Evolutionary conservation across 1,284 basidiomycete genomes (phyloP).

Genomic region (Marasmius sp.): DNA sequence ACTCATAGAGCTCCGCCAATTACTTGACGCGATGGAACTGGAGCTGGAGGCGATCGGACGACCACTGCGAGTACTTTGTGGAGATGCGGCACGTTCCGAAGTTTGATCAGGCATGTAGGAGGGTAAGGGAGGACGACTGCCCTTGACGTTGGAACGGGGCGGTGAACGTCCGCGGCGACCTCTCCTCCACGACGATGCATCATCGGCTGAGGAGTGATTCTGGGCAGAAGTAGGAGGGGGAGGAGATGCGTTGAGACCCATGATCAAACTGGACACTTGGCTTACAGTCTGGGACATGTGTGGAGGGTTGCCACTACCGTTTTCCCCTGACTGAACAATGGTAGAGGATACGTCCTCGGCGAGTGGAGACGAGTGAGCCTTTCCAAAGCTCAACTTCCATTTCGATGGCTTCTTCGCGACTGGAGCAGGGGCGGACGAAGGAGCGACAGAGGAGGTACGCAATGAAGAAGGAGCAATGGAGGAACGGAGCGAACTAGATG

Average conservation of each 20-base stretch:
- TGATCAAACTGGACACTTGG: conserved; percentile 70
- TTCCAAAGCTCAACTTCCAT: conserved; percentile 78
- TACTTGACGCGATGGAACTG: conserved; percentile 59
- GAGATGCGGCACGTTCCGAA: conserved; percentile 48
- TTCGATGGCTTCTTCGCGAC: conserved; percentile 72
- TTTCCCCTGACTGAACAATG: conserved; percentile 21
- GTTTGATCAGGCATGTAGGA: conserved; percentile 22
- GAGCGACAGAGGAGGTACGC: conserved; percentile 16
- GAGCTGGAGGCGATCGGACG: conserved; percentile 54
- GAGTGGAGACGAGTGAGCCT: conserved; percentile 36
- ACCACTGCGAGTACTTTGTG: conserved; percentile 53
- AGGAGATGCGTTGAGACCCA: conserved; percentile 56
- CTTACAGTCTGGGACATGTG: conserved; percentile 59
- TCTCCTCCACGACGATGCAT: conserved; percentile 36
- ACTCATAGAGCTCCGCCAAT: conserved; percentile 75
- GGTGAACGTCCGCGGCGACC: conserved; percentile 33
- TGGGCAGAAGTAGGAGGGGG: conserved; percentile 19
- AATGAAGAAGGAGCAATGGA: conserved; percentile 17
- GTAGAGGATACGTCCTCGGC: conserved; percentile 37
- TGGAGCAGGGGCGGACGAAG: conserved; percentile 18
- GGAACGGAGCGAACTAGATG: conserved; percentile 8
- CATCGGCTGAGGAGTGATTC: conserved; percentile 23
- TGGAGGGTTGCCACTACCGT: conserved; percentile 16
- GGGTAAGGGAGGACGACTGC: conserved; percentile 13
- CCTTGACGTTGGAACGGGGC: conserved; percentile 18